Conservation (phyloP, 2,329 filamentous ascomycete genomes). For the Stachybotrys echinatus region DNA sequence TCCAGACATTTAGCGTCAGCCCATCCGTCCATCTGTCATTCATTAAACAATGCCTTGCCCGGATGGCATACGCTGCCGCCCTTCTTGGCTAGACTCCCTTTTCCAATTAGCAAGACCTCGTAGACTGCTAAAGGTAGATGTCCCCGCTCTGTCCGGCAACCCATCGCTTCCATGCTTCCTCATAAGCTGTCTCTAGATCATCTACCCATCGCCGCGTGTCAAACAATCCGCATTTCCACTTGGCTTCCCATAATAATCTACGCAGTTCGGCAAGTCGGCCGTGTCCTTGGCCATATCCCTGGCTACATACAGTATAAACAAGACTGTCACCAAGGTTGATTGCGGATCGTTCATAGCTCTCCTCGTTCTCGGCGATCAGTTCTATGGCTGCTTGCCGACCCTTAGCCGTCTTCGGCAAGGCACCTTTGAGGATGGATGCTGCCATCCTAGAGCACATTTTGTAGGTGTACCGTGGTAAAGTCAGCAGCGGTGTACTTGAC, state of each 20-base stretch:
- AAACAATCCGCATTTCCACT: constrained; percentile 85
- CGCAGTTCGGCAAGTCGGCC: constrained; percentile 77
- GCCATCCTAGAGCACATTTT: constrained; percentile 99
- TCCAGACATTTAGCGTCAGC: too few species aligned
- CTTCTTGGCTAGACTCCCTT: not conserved
- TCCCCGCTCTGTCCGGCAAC: constrained; percentile 82
- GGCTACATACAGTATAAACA: constrained; percentile 44
- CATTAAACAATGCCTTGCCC: not conserved
- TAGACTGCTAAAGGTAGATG: constrained; percentile 62
- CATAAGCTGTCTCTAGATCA: constrained; percentile 85
- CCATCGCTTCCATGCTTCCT: constrained; percentile 85
- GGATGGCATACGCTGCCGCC: constrained; percentile 8
- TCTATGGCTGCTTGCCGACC: constrained; percentile 65
- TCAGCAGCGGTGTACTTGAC: constrained; percentile 91
- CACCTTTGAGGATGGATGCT: constrained; percentile 86
- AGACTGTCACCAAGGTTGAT: constrained; percentile 61
- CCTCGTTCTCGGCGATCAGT: constrained; percentile 71
- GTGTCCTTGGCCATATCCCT: constrained; percentile 44
- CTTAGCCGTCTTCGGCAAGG: constrained; percentile 67
- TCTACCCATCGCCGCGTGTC: constrained; percentile 87
- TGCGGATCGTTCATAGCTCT: constrained; percentile 78
- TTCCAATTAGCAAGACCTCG: not conserved
- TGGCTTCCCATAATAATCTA: constrained; percentile 73
- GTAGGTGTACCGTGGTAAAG: constrained; percentile 84
- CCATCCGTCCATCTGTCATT: not conserved